These are phyloP conservation scores for Pisolithus sp. DNA, from an alignment of 768 basidiomycete species.

Conservation along the genomic window DNA sequence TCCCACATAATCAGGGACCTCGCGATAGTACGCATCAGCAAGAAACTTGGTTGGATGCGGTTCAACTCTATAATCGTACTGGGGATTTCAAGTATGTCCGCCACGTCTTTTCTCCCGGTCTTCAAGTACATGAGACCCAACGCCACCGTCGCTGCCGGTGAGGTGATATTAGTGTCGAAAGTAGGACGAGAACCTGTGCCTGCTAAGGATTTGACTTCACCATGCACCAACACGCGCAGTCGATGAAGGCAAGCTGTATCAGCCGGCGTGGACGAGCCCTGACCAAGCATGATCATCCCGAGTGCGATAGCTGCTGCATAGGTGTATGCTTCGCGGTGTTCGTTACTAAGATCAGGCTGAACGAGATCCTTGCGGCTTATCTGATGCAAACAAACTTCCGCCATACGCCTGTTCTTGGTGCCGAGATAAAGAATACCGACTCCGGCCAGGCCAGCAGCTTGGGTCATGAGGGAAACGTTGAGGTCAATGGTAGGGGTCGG, in stretches of 20 bases:
- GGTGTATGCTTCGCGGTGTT: conserved; percentile 89
- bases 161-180: conserved; percentile 87
- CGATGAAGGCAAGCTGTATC: conserved; percentile 65
- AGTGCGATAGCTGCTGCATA: conserved; percentile 85
- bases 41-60: conserved; percentile 80
- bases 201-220: conserved; percentile 45
- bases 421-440: conserved; percentile 89
- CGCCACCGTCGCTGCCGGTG: conserved; percentile 85
- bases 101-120: conserved; percentile 78
- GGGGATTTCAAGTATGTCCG: conserved; percentile 79
- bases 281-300: conserved; percentile 94
- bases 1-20: conserved; percentile 85
- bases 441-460: conserved; percentile 81
- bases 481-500: conserved; percentile 83
- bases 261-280: conserved; percentile 71
- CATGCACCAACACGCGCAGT: conserved; percentile 70
- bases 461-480: conserved; percentile 84
- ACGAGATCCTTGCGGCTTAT: conserved; percentile 73
- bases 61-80: conserved; percentile 75
- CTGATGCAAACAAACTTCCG: conserved; percentile 84
- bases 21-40: conserved; percentile 76
- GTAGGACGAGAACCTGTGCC: conserved; percentile 35
- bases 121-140: conserved; percentile 90
- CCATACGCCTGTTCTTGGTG: conserved; percentile 83
- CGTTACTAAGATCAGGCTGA: conserved; percentile 78